Conservation (phyloP, 164 flowering plant genomes). For the Malania oleifera region DNA sequence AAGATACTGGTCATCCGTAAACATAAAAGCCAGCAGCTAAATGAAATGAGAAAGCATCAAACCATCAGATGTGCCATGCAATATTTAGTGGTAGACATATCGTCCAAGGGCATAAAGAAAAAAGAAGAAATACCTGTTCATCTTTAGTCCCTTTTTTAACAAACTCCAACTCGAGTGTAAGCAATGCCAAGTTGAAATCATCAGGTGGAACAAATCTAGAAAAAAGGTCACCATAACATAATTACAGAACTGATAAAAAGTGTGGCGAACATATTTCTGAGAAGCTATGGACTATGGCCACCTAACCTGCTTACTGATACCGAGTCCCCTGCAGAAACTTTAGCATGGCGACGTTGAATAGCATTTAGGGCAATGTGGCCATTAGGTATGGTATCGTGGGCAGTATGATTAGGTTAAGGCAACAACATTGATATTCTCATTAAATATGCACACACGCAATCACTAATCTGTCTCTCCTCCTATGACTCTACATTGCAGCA, state of each 20-base stretch:
- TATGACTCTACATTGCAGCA: no score
- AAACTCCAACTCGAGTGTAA: conserved; percentile 68
- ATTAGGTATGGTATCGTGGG: conserved; percentile 46
- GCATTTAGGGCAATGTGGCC: conserved; percentile 75
- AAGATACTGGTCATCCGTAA: no score
- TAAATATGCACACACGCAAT: background rate
- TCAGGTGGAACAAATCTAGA: conserved; percentile 58
- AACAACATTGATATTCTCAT: conserved; percentile 5
- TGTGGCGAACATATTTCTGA: background rate
- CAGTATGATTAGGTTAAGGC: conserved; percentile 55
- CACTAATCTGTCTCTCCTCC: no score
- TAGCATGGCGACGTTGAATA: conserved; percentile 70
- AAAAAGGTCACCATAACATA: conserved; percentile 2
- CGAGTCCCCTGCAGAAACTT: conserved; percentile 72
- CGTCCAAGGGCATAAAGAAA: background rate
- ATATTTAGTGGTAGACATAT: background rate
- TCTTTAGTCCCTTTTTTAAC: conserved; percentile 48
- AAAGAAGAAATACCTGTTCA: conserved; percentile 32
- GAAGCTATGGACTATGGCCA: background rate
- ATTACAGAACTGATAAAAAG: background rate
- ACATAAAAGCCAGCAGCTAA: no score
- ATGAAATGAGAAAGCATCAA: background rate
- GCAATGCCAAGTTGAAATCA: conserved; percentile 52
- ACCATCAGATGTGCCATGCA: background rate
- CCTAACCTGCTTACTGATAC: conserved; percentile 58